Base-by-base conservation (phyloP, 2,329 filamentous ascomycete genomes). In the Thelonectria rubi region DNA sequence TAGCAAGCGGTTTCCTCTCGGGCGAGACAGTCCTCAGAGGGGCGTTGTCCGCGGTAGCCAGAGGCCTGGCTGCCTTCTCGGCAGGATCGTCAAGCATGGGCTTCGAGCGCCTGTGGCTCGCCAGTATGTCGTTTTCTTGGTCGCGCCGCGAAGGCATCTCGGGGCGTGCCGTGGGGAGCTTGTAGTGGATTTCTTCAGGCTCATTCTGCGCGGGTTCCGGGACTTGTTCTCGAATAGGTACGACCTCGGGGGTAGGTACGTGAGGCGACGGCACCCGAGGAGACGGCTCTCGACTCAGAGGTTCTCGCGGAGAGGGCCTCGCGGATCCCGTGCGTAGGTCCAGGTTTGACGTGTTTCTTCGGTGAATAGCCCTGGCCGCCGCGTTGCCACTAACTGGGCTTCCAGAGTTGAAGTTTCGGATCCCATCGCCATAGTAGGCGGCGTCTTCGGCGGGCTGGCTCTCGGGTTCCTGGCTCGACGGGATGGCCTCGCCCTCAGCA, bases 81-180 rank as follows among this genome's bases (percentile, higher is more conserved):
- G 86, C 72, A 32, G 87, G 70, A 45, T 80, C 80, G 57, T 85
- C 82, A 11, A 80, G 80, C 11, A 84, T 79, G 1, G 86, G 80
- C 70, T 88, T 91, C 42, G 83, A 70, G 77, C 78, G 85, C 73
- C 86, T 90, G 76, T 92, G 90, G 0, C 87, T 90, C 24, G 89
- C 86, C 3, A 89, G 89, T 3, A 86, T 84, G 63, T 95, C 88
- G 73, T 97, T 97, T 75, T 97, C 94, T 74, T 97, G 93, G 69
- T 97, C 92, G 63, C 90, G 84, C 3, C 80, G 78, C 1, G 89
- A 85, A 17, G 89, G 87, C 48, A 91, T 74, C 52, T 85, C 81
- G 9, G 84, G 77, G 17, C 86, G 84, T 37, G 66, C 49, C 21
- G 66, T 60, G 12, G 72, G 69, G 17, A 67, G 66, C 20, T 82